Evolutionary conservation across 2,329 filamentous ascomycete species (phyloP), one percentile per base, ranked within the genome.

Genomic region (Samsoniella hepiali): DNA sequence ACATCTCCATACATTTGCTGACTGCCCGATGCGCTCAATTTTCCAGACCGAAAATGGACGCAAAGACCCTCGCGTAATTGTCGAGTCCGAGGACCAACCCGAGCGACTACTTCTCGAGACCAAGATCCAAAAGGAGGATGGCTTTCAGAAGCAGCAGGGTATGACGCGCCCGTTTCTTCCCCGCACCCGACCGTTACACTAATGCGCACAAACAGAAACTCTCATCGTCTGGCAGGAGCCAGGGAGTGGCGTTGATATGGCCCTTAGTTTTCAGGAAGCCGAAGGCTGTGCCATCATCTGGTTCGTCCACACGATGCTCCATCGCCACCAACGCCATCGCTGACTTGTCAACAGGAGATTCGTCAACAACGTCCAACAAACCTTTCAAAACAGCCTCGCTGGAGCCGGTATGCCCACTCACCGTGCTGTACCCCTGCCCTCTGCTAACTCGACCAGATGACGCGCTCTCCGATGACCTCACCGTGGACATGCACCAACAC

Each of bases 81-180:
- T 99, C 70, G 88, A 96, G 72, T 97, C 94, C 64, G 95, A 99
- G 79, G 95, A 98, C 69, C 87, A 96, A 66, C 91, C 93, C 57
- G 86, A 90, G 60, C 87, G 91, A 67, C 85, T 92, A 67, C 82
- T 99, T 44, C 82, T 99, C 64, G 91, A 97, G 76, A 97, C 94
- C 44, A 90, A 86, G 72, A 96, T 99, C 68, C 87, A 88, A 66
- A 96, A 93, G 75, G 93, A 97, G 72, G 94, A 98, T 85, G 91
- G 91, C 65, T 98, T 98, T 74, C 93, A 98, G 78, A 97, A 97
- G 78, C 95, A 99, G 77, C 94, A 98, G 89, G 92, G 92, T 89
- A 84, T 71, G 80, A 74, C 61, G 36, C 58, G 40, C 65, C 7
- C 45, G 34, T 15, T n/a, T 36, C 49, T 58, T 34, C 45, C 56